Evolutionary conservation across 345 rosid genomes (phyloP), one percentile per base, ranked within the genome.

Genomic region (Euphorbia peplus): DNA sequence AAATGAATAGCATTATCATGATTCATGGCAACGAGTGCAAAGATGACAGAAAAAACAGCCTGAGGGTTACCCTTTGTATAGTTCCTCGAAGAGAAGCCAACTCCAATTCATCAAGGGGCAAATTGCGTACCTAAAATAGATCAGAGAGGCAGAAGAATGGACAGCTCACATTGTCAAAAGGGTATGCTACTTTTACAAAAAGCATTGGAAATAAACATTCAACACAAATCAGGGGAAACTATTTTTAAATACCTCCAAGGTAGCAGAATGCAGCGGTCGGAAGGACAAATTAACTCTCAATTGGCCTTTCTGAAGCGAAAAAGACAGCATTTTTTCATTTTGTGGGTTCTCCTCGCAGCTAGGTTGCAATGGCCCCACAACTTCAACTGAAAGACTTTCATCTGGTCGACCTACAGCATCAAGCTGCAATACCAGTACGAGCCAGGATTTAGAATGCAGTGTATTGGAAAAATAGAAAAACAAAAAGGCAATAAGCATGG

Each of bases 31-130:
- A 5, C 28, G 50, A 16, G 67, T 4, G 62, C 12, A 50, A 42
- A 47, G 26, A 25, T 18, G 25, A 14, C 30, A n/a, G 10, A 35
- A 60, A 63, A 25, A 42, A 73, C 47, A 29, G 12, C 50, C 44
- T 56, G 25, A 64, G 48, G 25, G 85, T 76, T 87, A 91, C 98
- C 84, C 83, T 85, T 72, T 91, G 98, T 79, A 91, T 69, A 63
- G 91, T 86, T 73, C 98, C 97, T 19, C 97, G 77, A 21, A 93
- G 91, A 55, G 98, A 93, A 80, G 96, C 97, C 84, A 93, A 81
- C 83, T 93, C 97, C 85, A 93, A 74, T 72, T 93, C 98, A 83
- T 93, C 98, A 37, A 93, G 90, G 18, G 98, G 98, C 76, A 93
- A 83, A 67, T 93, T 67, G 64, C 96, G 96, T 68, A 93, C 80